Conservation (phyloP, 2,329 filamentous ascomycete genomes). For the Claviceps sp. region DNA sequence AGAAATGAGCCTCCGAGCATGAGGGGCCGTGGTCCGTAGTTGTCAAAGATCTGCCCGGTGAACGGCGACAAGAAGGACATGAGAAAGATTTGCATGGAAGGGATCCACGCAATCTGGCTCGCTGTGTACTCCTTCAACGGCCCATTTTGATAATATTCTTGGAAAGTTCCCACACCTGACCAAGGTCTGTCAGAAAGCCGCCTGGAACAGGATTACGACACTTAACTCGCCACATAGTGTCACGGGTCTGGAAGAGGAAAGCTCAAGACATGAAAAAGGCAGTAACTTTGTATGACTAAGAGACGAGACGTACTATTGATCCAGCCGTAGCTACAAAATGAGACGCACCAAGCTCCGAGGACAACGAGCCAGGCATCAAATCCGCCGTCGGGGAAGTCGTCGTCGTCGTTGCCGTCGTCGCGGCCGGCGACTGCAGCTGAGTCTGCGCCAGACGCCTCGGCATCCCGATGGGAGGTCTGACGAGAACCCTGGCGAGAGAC, state of each 20-base stretch:
- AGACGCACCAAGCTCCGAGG: constrained; percentile 20
- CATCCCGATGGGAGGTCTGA: constrained; percentile 1
- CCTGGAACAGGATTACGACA: no score
- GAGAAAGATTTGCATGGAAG: constrained; percentile 32
- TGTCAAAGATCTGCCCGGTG: constrained; percentile 36
- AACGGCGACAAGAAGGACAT: constrained; percentile 1
- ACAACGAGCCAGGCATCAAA: constrained; percentile 21
- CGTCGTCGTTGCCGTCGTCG: neutral
- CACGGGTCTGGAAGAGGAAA: no score
- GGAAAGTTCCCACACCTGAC: constrained; percentile 36
- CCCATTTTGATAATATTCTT: constrained; percentile 41
- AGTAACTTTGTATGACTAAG: neutral
- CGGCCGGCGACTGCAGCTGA: neutral
- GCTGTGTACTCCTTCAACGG: constrained; percentile 34
- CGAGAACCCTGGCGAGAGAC: constrained; percentile 4
- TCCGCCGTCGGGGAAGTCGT: constrained; percentile 14
- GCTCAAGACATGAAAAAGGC: neutral
- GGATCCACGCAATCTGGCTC: constrained; percentile 49
- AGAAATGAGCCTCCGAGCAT: constrained; percentile 37
- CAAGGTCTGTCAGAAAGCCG: neutral
- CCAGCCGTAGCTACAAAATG: constrained; percentile 24
- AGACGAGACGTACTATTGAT: constrained; percentile 5
- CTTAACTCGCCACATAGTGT: no score
- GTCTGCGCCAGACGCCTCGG: neutral
- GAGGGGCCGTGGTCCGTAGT: constrained; percentile 44